Conservation (phyloP, 257 asterid genomes). For the Dorcoceras hygrometricum region DNA sequence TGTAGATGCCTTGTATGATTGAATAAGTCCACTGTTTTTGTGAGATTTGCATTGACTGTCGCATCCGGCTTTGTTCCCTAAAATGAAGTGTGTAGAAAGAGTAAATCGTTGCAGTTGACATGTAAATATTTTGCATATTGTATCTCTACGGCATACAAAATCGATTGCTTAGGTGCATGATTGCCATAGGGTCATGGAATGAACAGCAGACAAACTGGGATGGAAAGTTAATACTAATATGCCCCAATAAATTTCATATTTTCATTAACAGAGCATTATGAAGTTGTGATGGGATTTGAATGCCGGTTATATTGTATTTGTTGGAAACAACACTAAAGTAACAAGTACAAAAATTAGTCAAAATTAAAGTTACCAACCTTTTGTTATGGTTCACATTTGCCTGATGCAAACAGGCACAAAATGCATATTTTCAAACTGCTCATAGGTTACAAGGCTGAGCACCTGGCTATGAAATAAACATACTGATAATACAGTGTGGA, state of each 20-base stretch:
- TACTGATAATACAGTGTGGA: not conserved
- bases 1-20: not conserved
- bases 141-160: not conserved
- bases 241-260: not conserved
- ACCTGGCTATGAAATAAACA: not conserved
- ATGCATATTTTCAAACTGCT: not conserved
- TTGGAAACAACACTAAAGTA: not conserved
- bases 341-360: too few relatives aligned
- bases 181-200: too few relatives aligned
- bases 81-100: not conserved
- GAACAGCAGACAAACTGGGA: too few relatives aligned
- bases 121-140: not conserved
- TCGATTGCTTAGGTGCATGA: too few relatives aligned
- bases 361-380: not conserved
- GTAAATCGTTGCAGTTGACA: not conserved
- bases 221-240: too few relatives aligned
- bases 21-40: conserved; percentile 1
- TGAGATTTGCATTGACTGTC: not conserved
- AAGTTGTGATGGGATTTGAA: not conserved
- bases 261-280: not conserved
- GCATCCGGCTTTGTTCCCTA: not conserved
- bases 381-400: not conserved
- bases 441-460: not conserved
- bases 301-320: not conserved
- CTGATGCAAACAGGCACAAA: not conserved